phyloP scores from a whole-genome alignment of 768 basidiomycete genomes.

The Lactarius akahatsu region DNA sequence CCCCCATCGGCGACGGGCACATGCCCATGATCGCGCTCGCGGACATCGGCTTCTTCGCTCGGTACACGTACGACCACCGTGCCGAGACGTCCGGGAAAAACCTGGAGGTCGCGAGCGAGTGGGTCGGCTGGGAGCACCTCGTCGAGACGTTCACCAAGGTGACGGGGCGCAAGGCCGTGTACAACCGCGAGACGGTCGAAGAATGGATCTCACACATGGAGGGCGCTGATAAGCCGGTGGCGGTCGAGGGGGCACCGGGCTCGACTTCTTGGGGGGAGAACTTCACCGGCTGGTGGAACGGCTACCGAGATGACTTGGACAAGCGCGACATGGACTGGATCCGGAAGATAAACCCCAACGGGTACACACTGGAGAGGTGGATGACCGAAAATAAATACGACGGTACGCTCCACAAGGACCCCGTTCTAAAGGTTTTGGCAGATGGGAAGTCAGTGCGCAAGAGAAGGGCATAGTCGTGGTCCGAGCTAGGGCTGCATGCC shows the following conservation, averaged over 20 bases:
- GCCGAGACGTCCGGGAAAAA: constrained; percentile 30
- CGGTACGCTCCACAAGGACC: neutral
- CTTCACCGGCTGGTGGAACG: constrained; percentile 45
- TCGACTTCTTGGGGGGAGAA: constrained; percentile 38
- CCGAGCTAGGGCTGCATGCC: too few species aligned
- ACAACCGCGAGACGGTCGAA: constrained; percentile 28
- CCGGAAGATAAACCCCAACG: constrained; percentile 29
- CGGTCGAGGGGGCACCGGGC: constrained; percentile 25
- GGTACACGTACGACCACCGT: constrained; percentile 37
- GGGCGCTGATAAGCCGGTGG: constrained; percentile 31
- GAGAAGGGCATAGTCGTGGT: neutral
- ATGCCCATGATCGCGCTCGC: constrained; percentile 35
- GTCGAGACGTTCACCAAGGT: constrained; percentile 35
- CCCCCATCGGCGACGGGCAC: constrained; percentile 33
- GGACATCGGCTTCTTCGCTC: constrained; percentile 37
- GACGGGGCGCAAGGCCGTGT: constrained; percentile 33
- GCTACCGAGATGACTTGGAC: constrained; percentile 46
- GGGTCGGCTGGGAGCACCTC: constrained; percentile 32
- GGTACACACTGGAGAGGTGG: constrained; percentile 22
- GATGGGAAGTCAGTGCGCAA: constrained; percentile 8
- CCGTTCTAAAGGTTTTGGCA: constrained; percentile 15
- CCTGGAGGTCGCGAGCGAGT: constrained; percentile 34
- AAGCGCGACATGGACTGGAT: constrained; percentile 48
- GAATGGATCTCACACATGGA: constrained; percentile 29
- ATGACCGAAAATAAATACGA: constrained; percentile 22